Evolutionary conservation across 441 rosid species (phyloP), one percentile per base, ranked within the genome.

Genomic region (Viola pubescens): DNA sequence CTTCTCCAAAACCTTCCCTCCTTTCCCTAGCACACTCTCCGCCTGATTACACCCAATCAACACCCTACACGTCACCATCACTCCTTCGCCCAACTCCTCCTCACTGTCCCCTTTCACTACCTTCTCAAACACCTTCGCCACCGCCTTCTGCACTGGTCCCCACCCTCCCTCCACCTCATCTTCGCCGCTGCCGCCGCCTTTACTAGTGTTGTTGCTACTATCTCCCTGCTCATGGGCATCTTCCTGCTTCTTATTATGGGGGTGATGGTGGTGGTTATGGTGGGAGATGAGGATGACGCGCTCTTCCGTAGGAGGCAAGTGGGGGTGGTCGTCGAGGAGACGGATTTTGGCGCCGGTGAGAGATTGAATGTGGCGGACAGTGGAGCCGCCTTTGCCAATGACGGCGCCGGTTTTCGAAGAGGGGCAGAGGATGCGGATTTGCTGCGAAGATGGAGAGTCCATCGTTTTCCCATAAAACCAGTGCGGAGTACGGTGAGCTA

Each of bases 1-100:
- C 62, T 79, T 80, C 75, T 79, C 89, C 65, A 89, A 83, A 12
- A 80, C 77, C 67, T 85, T 85, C 58, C 91, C 92, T 51, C 92
- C 95, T 56, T 83, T 87, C 10, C 95, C 90, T n/a, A 87, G 80
- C 51, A 87, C 82, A 5, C 83, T 75, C 46, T 90, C 91, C 0
- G 71, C 87, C 67, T 89, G 91, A 60, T 57, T 79, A 40, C 70
- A 74, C 69, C 81, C 89, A 38, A 82, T 82, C 77, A 89, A 64
- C 71, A 87, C 58, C 74, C 88, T 68, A 68, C 92, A 83, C 5
- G 84, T 73, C 10, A 85, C 83, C 67, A 81, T 66, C 45, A 73
- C 79, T 48, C 16, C 78, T 69, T 47, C 61, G 37, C 34, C 61
- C 50, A 50, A 11, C 49, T 45, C 62, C 7, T 58, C 70, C 47